Conservation (phyloP, 2,329 filamentous ascomycete genomes). For the Thielaviopsis musarum region DNA sequence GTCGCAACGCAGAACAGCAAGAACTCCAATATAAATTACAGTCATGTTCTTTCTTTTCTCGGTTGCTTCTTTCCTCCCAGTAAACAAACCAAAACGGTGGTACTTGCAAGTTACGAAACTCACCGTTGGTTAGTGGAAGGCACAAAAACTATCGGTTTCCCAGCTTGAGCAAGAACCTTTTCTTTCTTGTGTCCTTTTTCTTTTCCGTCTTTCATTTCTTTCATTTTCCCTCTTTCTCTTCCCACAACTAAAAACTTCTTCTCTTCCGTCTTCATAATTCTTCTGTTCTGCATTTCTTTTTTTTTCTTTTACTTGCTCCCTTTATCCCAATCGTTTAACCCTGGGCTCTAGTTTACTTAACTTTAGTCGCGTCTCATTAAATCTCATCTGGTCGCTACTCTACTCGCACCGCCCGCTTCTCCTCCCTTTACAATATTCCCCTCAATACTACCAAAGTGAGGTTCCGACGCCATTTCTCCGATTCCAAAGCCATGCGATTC, state of each 20-base stretch:
- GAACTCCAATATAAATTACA: no score
- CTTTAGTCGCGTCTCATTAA: neutral
- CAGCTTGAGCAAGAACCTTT: neutral
- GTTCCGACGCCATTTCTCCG: slow-evolving; percentile 14
- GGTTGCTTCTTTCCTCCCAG: neutral
- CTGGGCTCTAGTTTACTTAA: neutral
- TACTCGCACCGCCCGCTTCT: neutral
- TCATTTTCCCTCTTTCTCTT: neutral
- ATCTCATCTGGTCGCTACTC: neutral
- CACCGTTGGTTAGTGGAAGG: neutral
- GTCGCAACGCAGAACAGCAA: no score
- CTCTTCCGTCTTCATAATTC: neutral
- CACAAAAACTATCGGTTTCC: neutral
- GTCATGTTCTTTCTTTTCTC: neutral
- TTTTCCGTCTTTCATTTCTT: neutral
- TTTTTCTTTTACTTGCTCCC: neutral
- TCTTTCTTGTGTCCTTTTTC: neutral
- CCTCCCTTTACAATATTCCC: neutral
- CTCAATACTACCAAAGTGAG: slow-evolving; percentile 19
- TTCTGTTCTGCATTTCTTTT: neutral
- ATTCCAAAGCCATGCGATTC: slow-evolving; percentile 12
- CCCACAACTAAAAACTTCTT: neutral
- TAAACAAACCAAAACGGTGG: neutral
- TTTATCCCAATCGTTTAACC: neutral
- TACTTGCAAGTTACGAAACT: neutral